These are phyloP conservation scores for Linnemannia hyalina DNA, from an alignment of 192 early-diverging fungal species.

Conservation along the genomic window DNA sequence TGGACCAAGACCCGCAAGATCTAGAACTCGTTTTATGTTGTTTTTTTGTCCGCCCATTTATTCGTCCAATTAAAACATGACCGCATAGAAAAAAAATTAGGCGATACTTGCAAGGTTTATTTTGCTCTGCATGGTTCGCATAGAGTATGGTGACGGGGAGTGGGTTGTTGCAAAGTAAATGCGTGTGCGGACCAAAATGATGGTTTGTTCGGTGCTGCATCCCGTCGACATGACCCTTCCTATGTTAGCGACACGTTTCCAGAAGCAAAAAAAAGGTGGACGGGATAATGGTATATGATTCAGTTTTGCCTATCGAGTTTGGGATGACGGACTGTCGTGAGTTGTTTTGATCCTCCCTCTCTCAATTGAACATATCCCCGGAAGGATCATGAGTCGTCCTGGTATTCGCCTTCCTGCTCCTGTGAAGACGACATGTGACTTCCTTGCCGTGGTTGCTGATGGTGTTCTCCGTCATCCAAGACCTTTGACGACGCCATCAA, in stretches of 20 bases:
- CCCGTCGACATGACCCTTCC: too few species aligned
- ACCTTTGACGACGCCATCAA: slow-evolving; percentile 37
- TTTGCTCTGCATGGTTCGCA: background rate
- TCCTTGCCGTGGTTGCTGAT: background rate
- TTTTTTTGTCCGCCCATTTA: background rate
- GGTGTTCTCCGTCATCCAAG: slow-evolving; percentile 18
- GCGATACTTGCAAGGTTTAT: background rate
- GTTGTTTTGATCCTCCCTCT: too few species aligned
- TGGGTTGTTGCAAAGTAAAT: background rate
- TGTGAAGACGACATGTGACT: background rate
- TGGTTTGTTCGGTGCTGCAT: too few species aligned
- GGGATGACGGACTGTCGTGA: too few species aligned
- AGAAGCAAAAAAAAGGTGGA: too few species aligned
- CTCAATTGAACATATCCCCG: background rate
- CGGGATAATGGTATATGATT: too few species aligned
- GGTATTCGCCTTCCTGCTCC: slow-evolving; percentile 11
- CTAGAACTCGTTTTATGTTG: background rate
- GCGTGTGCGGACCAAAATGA: background rate
- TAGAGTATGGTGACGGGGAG: background rate
- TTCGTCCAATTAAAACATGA: background rate
- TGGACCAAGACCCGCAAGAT: slow-evolving; percentile 47
- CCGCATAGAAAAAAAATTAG: background rate
- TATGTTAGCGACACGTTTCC: too few species aligned
- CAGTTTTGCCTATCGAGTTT: too few species aligned
- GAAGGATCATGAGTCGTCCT: slow-evolving; percentile 15